Percentiles rank a stretch among this genome's conserved stretches.
Evolutionary conservation across 371 early-diverging fungal species (phyloP).

Genomic region (Haplosporangium sp.): DNA sequence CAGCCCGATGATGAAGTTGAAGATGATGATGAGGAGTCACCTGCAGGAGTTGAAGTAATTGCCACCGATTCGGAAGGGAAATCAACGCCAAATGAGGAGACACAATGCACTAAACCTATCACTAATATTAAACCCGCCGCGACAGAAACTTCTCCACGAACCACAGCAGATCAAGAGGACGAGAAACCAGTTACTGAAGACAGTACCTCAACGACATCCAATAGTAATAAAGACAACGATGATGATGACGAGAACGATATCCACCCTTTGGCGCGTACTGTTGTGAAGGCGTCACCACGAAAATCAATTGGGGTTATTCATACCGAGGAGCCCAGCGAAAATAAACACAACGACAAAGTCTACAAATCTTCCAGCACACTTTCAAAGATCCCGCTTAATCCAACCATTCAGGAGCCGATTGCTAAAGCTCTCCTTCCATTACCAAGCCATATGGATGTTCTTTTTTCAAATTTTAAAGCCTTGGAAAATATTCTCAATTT

Average conservation of each 20-base stretch:
- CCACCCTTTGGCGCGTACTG: slow-evolving; percentile 40
- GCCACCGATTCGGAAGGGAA: neutral
- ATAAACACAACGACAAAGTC: neutral
- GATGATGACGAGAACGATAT: slow-evolving; percentile 34
- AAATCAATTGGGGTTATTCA: neutral
- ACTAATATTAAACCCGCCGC: neutral
- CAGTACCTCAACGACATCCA: neutral
- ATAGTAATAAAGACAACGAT: slow-evolving; percentile 8
- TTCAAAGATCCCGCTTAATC: slow-evolving; percentile 12
- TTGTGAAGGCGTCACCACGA: slow-evolving; percentile 20
- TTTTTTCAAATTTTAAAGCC: slow-evolving; percentile 34
- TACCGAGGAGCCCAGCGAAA: neutral
- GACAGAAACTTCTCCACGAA: neutral
- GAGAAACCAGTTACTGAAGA: slow-evolving; percentile 14
- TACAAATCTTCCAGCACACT: slow-evolving; percentile 2
- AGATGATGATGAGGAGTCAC: neutral
- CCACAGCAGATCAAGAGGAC: neutral
- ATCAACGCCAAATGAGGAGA: neutral
- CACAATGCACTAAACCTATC: neutral
- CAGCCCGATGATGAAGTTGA: neutral
- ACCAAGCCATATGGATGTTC: slow-evolving; percentile 34
- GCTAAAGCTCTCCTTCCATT: slow-evolving; percentile 19
- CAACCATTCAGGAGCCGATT: slow-evolving; percentile 2
- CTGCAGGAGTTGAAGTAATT: neutral
- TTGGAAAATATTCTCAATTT: slow-evolving; percentile 26